Base-by-base conservation (phyloP, 1,284 basidiomycete species). In the Ustilago curta region DNA sequence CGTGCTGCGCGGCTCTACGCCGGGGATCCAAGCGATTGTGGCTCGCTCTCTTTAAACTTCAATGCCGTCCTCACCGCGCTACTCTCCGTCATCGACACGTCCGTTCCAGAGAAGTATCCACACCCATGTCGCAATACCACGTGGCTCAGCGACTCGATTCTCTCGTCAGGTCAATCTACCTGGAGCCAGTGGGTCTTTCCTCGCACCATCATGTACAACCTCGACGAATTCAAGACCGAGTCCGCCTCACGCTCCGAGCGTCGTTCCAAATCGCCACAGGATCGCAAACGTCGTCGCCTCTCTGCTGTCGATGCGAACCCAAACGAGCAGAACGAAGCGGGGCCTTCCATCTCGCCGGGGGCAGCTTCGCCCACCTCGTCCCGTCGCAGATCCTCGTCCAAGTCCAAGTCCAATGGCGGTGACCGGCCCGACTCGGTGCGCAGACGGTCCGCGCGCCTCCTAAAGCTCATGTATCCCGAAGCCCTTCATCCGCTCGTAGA, bases 181-280 rank as follows among this genome's bases (percentile, higher is more conserved):
- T 74, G 71, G 71, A 51, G 49, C n/a, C 47, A 59, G 19, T 74
- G 71, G 71, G 40, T 74, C 32, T 74, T 70, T 43, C 71, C 71
- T 25, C 71, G 71, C 32, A 45, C 56, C 48, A 44, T 59, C 31
- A 59, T 70, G 58, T 51, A 52, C 48, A 52, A 25, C 25, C 59
- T 74, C 27, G 53, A 65, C 48, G 60, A 63, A 18, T 65, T 53
- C 56, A 74, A 62, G 52, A 6, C 32, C 14, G 61, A 65, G 16
- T 29, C 42, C 3, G 45, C 53, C 32, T 21, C 44, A 3, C 11
- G n/a, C 27, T 29, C 47, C 1, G 27, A 29, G 31, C 42, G 35
- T 18, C 48, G 42, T 12, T 44, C 53, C 14, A 42, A 49, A 4
- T 57, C 61, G n/a, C 21, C 32, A n/a, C 60, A 66, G 21, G 57